Evolutionary conservation across 1,284 basidiomycete genomes (phyloP).

Genomic region (Rhodotorula sp.): DNA sequence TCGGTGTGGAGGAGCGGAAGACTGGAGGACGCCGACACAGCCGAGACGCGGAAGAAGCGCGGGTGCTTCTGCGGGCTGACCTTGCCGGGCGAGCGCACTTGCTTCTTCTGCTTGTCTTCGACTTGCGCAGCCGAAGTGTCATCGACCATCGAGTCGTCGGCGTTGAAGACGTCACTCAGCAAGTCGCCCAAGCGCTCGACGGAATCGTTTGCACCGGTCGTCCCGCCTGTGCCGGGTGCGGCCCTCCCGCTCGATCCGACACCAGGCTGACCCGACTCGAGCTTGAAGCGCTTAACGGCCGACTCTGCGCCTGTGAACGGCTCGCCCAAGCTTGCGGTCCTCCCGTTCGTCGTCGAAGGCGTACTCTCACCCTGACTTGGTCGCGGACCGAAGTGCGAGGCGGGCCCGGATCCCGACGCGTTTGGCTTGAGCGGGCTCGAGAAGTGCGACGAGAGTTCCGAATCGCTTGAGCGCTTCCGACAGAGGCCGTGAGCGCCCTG

Average conservation of each 20-base stretch:
- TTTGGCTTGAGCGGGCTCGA: slow-evolving; percentile 3
- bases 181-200: slow-evolving; percentile 23
- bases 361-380: background rate
- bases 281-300: slow-evolving; percentile 31
- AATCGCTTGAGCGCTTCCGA: background rate
- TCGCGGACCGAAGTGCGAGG: background rate
- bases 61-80: background rate
- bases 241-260: background rate
- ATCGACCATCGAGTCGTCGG: slow-evolving; percentile 31
- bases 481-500: background rate
- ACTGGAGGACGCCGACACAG: slow-evolving; percentile 7
- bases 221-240: background rate
- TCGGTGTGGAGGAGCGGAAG: slow-evolving; percentile 19
- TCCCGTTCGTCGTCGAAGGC: background rate
- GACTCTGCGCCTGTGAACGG: slow-evolving; percentile 20
- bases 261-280: slow-evolving; percentile 1
- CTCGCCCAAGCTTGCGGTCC: background rate
- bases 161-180: slow-evolving; percentile 28
- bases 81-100: background rate
- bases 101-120: too few relatives aligned
- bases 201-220: background rate
- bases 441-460: background rate
- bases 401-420: background rate
- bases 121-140: slow-evolving; percentile 21
- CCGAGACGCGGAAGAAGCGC: slow-evolving; percentile 19